These are phyloP conservation scores for Eucalyptus cloeziana DNA, from an alignment of 345 rosid species.

Conservation along the genomic window DNA sequence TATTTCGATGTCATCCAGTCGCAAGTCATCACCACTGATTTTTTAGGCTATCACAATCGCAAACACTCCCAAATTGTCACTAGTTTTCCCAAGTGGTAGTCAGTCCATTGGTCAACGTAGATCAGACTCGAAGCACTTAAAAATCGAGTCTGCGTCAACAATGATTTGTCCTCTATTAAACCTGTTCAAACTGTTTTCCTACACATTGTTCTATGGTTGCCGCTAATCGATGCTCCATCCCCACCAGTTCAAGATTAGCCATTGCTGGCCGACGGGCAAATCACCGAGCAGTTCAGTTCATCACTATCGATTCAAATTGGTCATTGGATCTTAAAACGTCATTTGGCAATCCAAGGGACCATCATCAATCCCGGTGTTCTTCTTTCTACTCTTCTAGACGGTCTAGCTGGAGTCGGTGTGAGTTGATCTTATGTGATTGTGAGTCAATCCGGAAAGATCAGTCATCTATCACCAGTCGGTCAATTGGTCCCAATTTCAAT, in stretches of 20 bases:
- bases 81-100: neutral
- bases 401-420: neutral
- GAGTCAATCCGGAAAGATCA: neutral
- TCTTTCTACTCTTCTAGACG: neutral
- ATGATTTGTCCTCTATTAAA: neutral
- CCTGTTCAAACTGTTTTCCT: neutral
- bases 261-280: neutral
- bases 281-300: neutral
- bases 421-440: neutral
- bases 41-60: neutral
- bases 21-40: neutral
- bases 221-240: neutral
- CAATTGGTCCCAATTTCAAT: neutral
- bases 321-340: neutral
- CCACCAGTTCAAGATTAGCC: neutral
- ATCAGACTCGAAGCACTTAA: neutral
- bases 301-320: neutral
- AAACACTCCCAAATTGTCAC: too few relatives aligned
- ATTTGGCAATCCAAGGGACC: neutral
- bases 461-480: neutral
- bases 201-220: neutral
- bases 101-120: neutral
- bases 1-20: neutral
- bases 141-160: neutral
- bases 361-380: neutral